These are phyloP conservation scores for Amylocystis lapponica DNA, from an alignment of 768 basidiomycete genomes.

Conservation along the genomic window DNA sequence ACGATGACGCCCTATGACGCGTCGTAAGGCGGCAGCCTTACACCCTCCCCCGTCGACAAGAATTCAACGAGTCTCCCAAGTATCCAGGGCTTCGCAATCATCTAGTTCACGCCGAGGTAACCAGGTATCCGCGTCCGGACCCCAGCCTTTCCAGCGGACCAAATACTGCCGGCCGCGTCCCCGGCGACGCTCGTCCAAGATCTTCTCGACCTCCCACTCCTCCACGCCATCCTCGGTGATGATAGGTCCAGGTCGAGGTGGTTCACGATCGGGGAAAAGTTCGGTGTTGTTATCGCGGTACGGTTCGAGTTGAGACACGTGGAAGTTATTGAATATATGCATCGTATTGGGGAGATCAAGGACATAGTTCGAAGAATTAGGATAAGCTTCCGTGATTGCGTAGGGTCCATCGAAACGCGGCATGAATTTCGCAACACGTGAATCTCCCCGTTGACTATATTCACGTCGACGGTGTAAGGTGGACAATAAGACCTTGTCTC, in stretches of 20 bases:
- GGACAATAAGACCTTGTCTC: conserved; percentile 32
- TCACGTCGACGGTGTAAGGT: conserved; percentile 23
- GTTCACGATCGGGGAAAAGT: conserved; percentile 29
- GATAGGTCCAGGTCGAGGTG: conserved; percentile 20
- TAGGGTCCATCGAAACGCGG: conserved; percentile 27
- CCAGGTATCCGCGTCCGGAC: conserved; percentile 26
- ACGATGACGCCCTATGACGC: no score
- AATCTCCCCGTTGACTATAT: conserved; percentile 21
- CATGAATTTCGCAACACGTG: conserved; percentile 37
- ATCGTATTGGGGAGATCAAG: conserved; percentile 17
- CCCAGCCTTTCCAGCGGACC: conserved; percentile 28
- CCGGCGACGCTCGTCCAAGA: conserved; percentile 19
- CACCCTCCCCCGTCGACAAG: no score
- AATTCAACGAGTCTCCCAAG: no score
- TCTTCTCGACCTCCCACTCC: conserved; percentile 25
- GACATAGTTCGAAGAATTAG: conserved; percentile 15
- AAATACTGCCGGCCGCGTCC: conserved; percentile 28
- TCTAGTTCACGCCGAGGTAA: conserved; percentile 17
- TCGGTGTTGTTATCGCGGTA: conserved; percentile 31
- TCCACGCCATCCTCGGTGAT: conserved; percentile 20
- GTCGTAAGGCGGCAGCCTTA: no score
- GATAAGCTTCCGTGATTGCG: conserved; percentile 10
- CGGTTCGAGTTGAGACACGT: conserved; percentile 25
- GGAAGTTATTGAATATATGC: conserved; percentile 32
- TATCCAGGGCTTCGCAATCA: no score